Base-by-base conservation (phyloP, 805 yeast species). In the Sungouiozyma intestinalis region DNA sequence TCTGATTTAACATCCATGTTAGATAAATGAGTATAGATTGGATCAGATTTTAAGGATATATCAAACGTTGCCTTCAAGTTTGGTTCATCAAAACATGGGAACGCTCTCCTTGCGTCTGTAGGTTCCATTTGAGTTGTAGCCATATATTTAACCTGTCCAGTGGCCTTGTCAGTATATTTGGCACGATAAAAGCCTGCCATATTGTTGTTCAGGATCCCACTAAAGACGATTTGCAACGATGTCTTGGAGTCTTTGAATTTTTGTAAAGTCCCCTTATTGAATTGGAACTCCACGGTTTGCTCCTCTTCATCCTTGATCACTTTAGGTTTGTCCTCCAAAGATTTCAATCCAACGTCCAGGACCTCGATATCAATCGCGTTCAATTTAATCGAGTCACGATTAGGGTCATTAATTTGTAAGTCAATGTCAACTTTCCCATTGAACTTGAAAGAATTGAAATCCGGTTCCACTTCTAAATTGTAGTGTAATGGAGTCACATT, bases 51-150 rank as follows among this genome's bases (percentile, higher is more conserved):
- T 57, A 84, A 68, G 33, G 78, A 65, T 45, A 84, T 68, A 43
- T 77, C 80, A 54, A 80, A 84, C 40, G 77, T 69, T 18, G 92
- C 85, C 65, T 84, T 84, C 45, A 81, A 71, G 43, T 83, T 76
- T 17, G 94, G 94, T 60, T 83, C 92, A 62, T 84, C 94, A 54
- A 79, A 81, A 57, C 83, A 82, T 29, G 94, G 94, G 71, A 84
- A 84, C 8, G 92, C 92, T 54, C 86, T 73, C 54, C 94, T 77
- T 52, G 90, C 85, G 57, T 84, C 92, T 16, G 90, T 81, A 18
- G 94, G 79, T 65, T 84, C 94, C 76, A 84, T 79, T 64, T 84
- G 94, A 36, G 94, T 82, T 37, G 88, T 79, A 36, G 86, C 85
- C 72, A 83, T 70, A 60, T 80, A 79, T 55, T 78, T 79, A 33